These are phyloP conservation scores for Martensiomyces pterosporus DNA, from an alignment of 192 early-diverging fungal species.

Conservation along the genomic window DNA sequence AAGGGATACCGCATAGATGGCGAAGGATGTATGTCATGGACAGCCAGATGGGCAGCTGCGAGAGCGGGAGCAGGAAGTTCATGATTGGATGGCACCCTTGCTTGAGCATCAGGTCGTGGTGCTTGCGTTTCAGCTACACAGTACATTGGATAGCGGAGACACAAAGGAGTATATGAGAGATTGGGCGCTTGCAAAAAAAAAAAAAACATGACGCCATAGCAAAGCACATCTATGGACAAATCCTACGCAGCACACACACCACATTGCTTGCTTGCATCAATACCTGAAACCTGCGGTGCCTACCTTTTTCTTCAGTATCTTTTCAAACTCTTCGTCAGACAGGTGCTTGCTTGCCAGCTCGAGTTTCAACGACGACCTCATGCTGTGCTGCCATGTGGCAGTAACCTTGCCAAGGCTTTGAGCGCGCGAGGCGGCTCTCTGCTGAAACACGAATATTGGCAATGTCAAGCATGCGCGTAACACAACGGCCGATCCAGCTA, in stretches of 20 bases:
- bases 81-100: slow-evolving; percentile 41
- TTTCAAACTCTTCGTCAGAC: slow-evolving; percentile 3
- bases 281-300: too few relatives aligned
- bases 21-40: slow-evolving; percentile 28
- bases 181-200: too few relatives aligned
- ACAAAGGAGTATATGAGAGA: too few relatives aligned
- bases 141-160: too few relatives aligned
- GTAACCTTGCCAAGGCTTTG: slow-evolving; percentile 2
- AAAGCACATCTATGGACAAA: too few relatives aligned
- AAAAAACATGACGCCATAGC: too few relatives aligned
- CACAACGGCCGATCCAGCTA: slow-evolving; percentile 16
- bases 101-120: slow-evolving; percentile 24
- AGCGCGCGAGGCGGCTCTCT: slow-evolving; percentile 12
- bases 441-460: slow-evolving; percentile 27
- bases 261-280: too few relatives aligned
- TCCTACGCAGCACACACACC: too few relatives aligned
- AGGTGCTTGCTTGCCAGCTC: slow-evolving; percentile 5
- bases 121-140: too few relatives aligned
- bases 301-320: slow-evolving; percentile 5
- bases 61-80: slow-evolving; percentile 17
- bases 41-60: slow-evolving; percentile 43
- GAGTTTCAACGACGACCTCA: slow-evolving; percentile 10
- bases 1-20: slow-evolving; percentile 21
- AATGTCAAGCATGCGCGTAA: slow-evolving; percentile 13
- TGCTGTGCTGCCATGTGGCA: slow-evolving; percentile 7